A percentile compares a stretch with the other conserved stretches of the same genome.
These are phyloP conservation scores for Hemisphaericaspora nanyangensis DNA, from an alignment of 805 yeast species.

Conservation along the genomic window DNA sequence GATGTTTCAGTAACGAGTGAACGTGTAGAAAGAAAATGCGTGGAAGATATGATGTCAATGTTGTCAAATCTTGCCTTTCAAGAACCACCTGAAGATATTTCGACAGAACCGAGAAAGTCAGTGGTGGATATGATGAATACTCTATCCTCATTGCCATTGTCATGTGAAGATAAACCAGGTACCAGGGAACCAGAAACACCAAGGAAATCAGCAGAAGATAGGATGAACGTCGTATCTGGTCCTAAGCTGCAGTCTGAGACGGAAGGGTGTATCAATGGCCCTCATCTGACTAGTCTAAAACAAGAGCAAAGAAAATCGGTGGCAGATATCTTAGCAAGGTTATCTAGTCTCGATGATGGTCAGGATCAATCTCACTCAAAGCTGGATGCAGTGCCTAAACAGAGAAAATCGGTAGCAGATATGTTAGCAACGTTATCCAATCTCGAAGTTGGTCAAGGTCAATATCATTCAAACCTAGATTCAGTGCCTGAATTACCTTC, in stretches of 20 bases:
- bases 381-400: no score
- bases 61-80: no score
- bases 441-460: no score
- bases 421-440: constrained; percentile 25
- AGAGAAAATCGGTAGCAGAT: constrained; percentile 21
- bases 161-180: background rate
- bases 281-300: no score
- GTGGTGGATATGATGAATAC: constrained; percentile 6
- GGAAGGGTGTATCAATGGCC: no score
- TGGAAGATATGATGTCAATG: no score
- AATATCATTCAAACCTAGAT: no score
- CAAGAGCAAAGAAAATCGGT: constrained; percentile 17
- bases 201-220: background rate
- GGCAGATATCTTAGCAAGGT: constrained; percentile 25
- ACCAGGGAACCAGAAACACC: background rate
- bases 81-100: no score
- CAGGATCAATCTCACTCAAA: no score
- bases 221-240: constrained; percentile 12
- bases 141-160: background rate
- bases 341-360: constrained; percentile 21
- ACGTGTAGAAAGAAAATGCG: no score
- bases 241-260: constrained; percentile 6
- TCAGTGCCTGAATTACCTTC: no score
- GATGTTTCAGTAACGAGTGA: no score
- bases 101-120: constrained; percentile 1